phyloP scores from a whole-genome alignment of 768 basidiomycete genomes.

The Lentinula sp. region DNA sequence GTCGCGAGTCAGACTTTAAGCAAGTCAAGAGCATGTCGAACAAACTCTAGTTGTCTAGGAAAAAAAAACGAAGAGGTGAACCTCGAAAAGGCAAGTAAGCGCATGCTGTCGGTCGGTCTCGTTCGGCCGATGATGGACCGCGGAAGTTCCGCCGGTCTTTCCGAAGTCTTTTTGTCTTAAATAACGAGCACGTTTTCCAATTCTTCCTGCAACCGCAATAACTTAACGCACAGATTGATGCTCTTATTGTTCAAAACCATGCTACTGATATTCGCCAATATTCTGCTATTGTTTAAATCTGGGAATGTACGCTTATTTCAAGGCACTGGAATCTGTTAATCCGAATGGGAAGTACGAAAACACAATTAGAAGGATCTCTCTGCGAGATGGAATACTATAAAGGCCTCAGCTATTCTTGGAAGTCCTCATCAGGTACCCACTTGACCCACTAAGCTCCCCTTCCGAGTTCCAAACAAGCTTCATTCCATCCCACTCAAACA shows the following conservation, averaged over 20 bases:
- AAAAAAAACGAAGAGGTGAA: neutral
- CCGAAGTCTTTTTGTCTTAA: conserved; percentile 1
- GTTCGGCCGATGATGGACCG: neutral
- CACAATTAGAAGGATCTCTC: neutral
- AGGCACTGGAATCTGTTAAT: neutral
- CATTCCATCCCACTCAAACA: neutral
- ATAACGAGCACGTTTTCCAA: neutral
- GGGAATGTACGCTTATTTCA: neutral
- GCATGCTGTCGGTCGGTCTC: neutral
- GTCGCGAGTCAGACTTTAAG: too few relatives aligned
- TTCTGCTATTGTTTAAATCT: neutral
- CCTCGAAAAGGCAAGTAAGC: neutral
- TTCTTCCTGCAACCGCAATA: neutral
- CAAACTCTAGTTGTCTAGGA: too few relatives aligned
- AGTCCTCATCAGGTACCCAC: neutral
- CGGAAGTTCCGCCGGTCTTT: neutral
- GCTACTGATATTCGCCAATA: neutral
- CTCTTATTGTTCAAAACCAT: neutral
- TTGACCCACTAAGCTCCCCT: neutral
- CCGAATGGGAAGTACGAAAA: neutral
- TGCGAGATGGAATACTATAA: neutral
- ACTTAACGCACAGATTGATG: neutral
- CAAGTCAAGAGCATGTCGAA: too few relatives aligned
- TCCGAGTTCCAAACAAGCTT: neutral
- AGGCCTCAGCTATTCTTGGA: neutral